phyloP scores from a whole-genome alignment of 352 stramenopile species.

The Phytophthora foliorum region DNA sequence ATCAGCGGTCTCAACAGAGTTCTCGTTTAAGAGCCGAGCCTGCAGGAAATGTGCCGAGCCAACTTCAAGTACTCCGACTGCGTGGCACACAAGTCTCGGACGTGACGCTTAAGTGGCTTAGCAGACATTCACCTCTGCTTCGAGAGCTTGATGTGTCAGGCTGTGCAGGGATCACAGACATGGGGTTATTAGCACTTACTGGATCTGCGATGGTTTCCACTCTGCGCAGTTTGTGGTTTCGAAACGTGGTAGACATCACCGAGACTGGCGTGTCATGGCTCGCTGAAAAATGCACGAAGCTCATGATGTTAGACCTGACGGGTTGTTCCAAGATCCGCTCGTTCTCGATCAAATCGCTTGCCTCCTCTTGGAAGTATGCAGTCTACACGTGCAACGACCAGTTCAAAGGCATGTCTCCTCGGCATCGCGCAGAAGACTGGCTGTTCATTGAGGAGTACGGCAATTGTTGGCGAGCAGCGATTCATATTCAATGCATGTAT shows the following conservation, averaged over 20 bases:
- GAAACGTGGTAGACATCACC: constrained; percentile 67
- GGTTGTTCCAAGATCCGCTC: constrained; percentile 52
- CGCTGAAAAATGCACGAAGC: constrained; percentile 70
- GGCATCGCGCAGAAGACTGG: constrained; percentile 81
- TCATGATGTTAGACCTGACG: constrained; percentile 76
- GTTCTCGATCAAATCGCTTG: constrained; percentile 68
- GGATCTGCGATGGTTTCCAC: constrained; percentile 34
- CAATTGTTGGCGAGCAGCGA: constrained; percentile 70
- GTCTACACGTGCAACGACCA: constrained; percentile 47
- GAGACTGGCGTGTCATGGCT: constrained; percentile 90
- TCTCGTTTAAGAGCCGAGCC: constrained; percentile 3
- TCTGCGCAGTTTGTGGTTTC: constrained; percentile 77
- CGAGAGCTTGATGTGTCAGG: constrained; percentile 83
- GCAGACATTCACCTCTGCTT: constrained; percentile 64
- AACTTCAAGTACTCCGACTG: constrained; percentile 54
- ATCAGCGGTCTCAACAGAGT: neutral
- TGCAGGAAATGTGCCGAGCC: constrained; percentile 7
- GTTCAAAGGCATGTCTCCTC: constrained; percentile 84
- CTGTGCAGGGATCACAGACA: constrained; percentile 81
- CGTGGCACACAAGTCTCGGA: constrained; percentile 52
- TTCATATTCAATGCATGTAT: constrained; percentile 77
- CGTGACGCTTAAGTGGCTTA: constrained; percentile 48
- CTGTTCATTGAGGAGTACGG: constrained; percentile 90
- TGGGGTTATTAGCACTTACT: constrained; percentile 80
- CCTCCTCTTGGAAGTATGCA: constrained; percentile 71